These are phyloP conservation scores for Cavenderia fasciculata DNA, from an alignment of 78 protist genomes.

Conservation along the genomic window DNA sequence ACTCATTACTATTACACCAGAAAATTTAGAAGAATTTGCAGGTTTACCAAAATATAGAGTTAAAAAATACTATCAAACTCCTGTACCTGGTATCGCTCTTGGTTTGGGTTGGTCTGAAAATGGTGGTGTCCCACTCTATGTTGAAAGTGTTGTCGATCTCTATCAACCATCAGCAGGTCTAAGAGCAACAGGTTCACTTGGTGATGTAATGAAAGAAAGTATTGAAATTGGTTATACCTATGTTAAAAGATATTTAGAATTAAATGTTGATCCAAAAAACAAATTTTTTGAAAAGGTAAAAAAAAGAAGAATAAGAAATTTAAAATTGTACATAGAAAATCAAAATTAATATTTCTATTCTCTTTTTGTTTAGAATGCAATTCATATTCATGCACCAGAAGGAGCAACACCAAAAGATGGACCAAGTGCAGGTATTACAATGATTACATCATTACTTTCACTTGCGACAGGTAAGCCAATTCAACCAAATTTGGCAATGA, in stretches of 20 bases:
- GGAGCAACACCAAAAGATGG: slow-evolving; percentile 96
- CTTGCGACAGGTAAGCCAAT: slow-evolving; percentile 82
- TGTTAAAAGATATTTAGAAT: slow-evolving; percentile 24
- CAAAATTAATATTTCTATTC: not conserved
- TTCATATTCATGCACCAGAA: slow-evolving; percentile 95
- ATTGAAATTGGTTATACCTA: slow-evolving; percentile 83
- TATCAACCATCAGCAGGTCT: slow-evolving; percentile 11
- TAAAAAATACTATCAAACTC: slow-evolving; percentile 70
- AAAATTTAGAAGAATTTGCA: slow-evolving; percentile 80
- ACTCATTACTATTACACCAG: not conserved
- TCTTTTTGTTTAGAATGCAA: slow-evolving; percentile 27
- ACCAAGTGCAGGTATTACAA: slow-evolving; percentile 94
- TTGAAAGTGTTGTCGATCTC: slow-evolving; percentile 79
- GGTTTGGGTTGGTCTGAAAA: slow-evolving; percentile 92
- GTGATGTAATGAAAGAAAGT: slow-evolving; percentile 95
- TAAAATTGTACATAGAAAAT: not conserved
- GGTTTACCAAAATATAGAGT: slow-evolving; percentile 83
- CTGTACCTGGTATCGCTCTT: slow-evolving; percentile 90
- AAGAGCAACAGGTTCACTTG: slow-evolving; percentile 60
- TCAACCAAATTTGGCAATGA: slow-evolving; percentile 87
- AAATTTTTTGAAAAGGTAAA: slow-evolving; percentile 33
- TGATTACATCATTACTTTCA: slow-evolving; percentile 87
- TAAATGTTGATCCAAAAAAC: slow-evolving; percentile 28
- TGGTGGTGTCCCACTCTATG: slow-evolving; percentile 89
- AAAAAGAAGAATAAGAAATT: not conserved